These are phyloP conservation scores for Penicillium crystallinum DNA, from an alignment of 495 filamentous ascomycete species.

Conservation along the genomic window DNA sequence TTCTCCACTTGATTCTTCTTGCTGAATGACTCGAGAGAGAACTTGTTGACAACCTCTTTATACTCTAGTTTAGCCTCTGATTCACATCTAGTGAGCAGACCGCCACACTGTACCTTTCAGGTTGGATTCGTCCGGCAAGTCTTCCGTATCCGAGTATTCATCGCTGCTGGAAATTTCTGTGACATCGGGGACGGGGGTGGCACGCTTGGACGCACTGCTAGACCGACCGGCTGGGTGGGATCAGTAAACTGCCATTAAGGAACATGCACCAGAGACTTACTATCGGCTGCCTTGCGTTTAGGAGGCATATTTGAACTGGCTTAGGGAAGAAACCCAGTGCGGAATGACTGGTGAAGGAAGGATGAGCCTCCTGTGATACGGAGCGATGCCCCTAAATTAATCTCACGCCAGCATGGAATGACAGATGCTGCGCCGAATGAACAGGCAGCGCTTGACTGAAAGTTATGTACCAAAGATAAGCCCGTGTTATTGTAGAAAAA, in stretches of 20 bases:
- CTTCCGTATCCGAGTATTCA: slow-evolving; percentile 61
- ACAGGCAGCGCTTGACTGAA: slow-evolving; percentile 11
- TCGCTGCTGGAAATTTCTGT: slow-evolving; percentile 65
- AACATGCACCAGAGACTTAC: slow-evolving; percentile 15
- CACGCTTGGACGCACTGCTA: slow-evolving; percentile 56
- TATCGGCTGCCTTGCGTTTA: slow-evolving; percentile 71
- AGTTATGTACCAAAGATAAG: not conserved
- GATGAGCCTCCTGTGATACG: slow-evolving; percentile 9
- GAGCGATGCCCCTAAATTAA: slow-evolving; percentile 9
- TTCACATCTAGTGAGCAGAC: slow-evolving; percentile 30
- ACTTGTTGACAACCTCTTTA: slow-evolving; percentile 60
- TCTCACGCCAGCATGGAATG: slow-evolving; percentile 24
- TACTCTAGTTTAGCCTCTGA: slow-evolving; percentile 13
- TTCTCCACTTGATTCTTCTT: slow-evolving; percentile 32
- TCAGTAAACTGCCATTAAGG: slow-evolving; percentile 19
- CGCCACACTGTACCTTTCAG: slow-evolving; percentile 49
- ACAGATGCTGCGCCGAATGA: slow-evolving; percentile 9
- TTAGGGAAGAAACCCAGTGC: not conserved
- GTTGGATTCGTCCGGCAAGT: slow-evolving; percentile 41
- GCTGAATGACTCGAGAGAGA: slow-evolving; percentile 52
- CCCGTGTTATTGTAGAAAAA: not conserved
- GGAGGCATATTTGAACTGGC: slow-evolving; percentile 52
- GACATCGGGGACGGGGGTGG: slow-evolving; percentile 62
- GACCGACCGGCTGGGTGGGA: slow-evolving; percentile 46
- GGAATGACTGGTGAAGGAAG: not conserved